These are phyloP conservation scores for Ascochyta rabiei DNA, from an alignment of 2,329 filamentous ascomycete genomes.

Conservation along the genomic window DNA sequence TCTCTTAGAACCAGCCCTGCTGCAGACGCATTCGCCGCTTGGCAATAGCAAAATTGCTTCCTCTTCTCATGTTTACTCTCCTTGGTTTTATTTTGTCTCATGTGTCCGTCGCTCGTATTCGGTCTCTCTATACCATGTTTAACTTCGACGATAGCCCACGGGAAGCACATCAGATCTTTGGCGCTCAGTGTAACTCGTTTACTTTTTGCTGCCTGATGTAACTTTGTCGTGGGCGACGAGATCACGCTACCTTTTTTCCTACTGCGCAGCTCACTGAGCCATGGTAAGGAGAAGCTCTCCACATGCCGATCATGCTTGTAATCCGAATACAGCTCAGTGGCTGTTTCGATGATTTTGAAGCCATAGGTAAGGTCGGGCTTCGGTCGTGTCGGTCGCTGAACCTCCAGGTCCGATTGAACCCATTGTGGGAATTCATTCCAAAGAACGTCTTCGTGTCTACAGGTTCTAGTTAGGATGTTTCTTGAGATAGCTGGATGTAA, in stretches of 20 bases:
- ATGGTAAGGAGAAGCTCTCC: background rate
- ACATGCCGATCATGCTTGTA: constrained; percentile 5
- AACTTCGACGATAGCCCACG: constrained; percentile 18
- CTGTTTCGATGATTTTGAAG: background rate
- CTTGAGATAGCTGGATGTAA: too few species aligned
- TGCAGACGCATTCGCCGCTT: constrained; percentile 17
- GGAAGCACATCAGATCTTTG: constrained; percentile 10
- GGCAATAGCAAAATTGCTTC: constrained; percentile 19
- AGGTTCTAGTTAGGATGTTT: too few species aligned
- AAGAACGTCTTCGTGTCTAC: too few species aligned
- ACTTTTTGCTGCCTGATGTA: background rate
- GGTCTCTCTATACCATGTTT: too few species aligned
- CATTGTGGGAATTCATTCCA: too few species aligned
- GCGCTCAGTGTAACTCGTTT: background rate
- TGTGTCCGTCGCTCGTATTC: too few species aligned
- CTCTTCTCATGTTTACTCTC: background rate
- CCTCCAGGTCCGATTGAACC: too few species aligned
- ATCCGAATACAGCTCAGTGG: background rate
- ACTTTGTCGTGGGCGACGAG: too few species aligned
- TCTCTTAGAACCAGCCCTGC: too few species aligned
- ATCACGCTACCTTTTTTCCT: too few species aligned
- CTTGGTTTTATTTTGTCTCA: background rate
- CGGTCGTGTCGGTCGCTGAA: background rate
- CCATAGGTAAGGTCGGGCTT: background rate
- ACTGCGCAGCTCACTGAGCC: background rate